A percentile compares a stretch with the other conserved stretches of the same genome.
Conservation (phyloP, 208 protist genomes). For the Crithidia thermophila region DNA sequence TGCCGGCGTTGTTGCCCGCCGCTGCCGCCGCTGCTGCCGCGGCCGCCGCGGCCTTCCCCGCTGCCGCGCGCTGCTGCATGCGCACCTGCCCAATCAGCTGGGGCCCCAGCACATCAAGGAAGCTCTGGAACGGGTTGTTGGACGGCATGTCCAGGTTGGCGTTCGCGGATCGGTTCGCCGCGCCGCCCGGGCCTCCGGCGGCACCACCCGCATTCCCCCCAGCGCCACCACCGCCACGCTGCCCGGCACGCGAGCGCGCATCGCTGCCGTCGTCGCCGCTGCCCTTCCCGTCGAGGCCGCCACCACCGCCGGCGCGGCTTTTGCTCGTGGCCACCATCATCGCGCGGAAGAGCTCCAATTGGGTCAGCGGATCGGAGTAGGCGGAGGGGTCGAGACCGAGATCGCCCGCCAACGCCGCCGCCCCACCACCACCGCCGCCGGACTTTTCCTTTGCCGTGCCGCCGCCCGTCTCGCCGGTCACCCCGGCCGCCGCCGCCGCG, state of each 20-base stretch:
- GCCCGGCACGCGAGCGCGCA: not conserved
- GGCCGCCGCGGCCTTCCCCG: constrained; percentile 8
- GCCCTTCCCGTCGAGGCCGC: constrained; percentile 15
- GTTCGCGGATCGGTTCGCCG: not conserved
- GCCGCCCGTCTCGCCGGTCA: not conserved
- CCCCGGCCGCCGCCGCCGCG: not conserved
- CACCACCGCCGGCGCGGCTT: constrained; percentile 9
- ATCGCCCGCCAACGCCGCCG: constrained; percentile 13
- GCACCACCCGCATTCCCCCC: not conserved
- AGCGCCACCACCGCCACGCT: not conserved
- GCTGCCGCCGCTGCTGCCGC: not conserved
- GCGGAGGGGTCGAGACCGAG: constrained; percentile 19
- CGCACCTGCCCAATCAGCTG: constrained; percentile 26
- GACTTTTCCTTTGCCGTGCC: not conserved
- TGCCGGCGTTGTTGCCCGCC: not conserved
- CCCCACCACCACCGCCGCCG: not conserved
- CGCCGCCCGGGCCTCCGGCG: not conserved
- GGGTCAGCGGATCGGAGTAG: constrained; percentile 27
- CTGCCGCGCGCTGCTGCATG: constrained; percentile 19
- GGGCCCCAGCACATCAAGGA: constrained; percentile 26
- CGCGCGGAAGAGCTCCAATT: constrained; percentile 30
- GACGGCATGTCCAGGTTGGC: not conserved
- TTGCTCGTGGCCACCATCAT: constrained; percentile 38
- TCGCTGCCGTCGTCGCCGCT: constrained; percentile 19
- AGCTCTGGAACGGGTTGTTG: constrained; percentile 22